Evolutionary conservation across 2,329 filamentous ascomycete species (phyloP), one percentile per base, ranked within the genome.

Genomic region (Penicillium sp.): DNA sequence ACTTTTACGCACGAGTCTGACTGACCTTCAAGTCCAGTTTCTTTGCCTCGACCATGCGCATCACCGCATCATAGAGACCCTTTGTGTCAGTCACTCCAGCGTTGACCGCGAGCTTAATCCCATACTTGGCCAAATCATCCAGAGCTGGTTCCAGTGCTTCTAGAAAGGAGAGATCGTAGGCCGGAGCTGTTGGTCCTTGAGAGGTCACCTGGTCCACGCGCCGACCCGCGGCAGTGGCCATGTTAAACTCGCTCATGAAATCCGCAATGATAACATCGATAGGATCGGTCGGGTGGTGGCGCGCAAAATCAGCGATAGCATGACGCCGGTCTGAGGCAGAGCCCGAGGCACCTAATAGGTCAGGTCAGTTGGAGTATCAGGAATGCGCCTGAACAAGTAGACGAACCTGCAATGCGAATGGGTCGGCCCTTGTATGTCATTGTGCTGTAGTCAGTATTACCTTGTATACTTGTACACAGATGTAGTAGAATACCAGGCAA

Each of bases 101-200:
- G 63, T 75, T 75, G 22, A 71, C 71, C 3, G 69, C 72, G 3
- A 74, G 49, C 51, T 72, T 73, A 48, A 75, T 72, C 0, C 65
- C 60, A 54, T 73, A 56, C 40, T 63, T 66, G 9, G 69, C 69
- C 17, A 74, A 52, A 49, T 71, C 64, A 6, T 66, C 61, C 31
- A 73, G 52, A 2, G 70, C 70, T 1, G 69, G 70, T 45, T 70
- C 64, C 29, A 72, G 51, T 6, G 75, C 71, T 61, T 78, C 72
- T 24, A 79, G 67, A 53, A 80, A 78, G 1, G 76, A 75, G 1
- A 70, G 66, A 53, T 79, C 75, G 52, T 77, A 79, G 8, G 72
- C 75, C 12, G 72, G 73, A 6, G 61, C 58, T 9, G 52, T 48
- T 40, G 37, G 28, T 6, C 41, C 59, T 13, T n/a, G 33, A 6